Evolutionary conservation across 1,139 yeast species (phyloP).

Genomic region (Magnusiomyces tetraspermus): DNA sequence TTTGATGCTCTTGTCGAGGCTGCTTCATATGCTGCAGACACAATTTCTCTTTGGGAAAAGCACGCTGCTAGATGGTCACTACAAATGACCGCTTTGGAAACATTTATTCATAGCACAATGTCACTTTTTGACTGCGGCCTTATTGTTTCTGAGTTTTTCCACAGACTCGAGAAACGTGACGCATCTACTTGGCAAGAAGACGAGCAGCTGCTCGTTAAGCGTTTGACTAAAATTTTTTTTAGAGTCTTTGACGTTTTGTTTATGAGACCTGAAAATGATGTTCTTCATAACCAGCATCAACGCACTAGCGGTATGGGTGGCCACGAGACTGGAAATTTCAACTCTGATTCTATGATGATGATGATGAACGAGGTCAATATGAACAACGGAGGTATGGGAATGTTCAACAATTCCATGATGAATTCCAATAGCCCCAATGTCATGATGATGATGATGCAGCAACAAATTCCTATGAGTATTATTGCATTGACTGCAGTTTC

Average conservation of each 20-base stretch:
- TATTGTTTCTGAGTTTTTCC: conserved; percentile 31
- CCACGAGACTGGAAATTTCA: background rate
- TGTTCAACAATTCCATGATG: background rate
- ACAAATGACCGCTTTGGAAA: conserved; percentile 29
- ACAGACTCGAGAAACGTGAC: conserved; percentile 24
- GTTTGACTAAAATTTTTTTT: conserved; percentile 26
- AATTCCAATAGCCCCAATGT: background rate
- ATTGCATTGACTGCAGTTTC: conserved; percentile 12
- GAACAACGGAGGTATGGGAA: background rate
- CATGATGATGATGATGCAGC: conserved; percentile 5
- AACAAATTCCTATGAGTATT: conserved; percentile 9
- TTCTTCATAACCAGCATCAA: conserved; percentile 12
- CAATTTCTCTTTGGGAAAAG: conserved; percentile 34
- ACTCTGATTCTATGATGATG: background rate
- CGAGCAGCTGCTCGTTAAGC: conserved; percentile 23
- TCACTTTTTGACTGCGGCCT: conserved; percentile 33
- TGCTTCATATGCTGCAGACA: conserved; percentile 34
- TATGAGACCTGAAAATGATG: conserved; percentile 10
- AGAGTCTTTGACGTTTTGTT: conserved; percentile 24
- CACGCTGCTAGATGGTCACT: conserved; percentile 30
- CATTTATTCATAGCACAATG: conserved; percentile 32
- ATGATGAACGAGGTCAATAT: background rate
- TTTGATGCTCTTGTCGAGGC: conserved; percentile 30
- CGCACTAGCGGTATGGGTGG: background rate
- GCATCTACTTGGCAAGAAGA: conserved; percentile 23